Conservation (phyloP, 2,329 filamentous ascomycete genomes). For the Plectosphaerella sp. region DNA sequence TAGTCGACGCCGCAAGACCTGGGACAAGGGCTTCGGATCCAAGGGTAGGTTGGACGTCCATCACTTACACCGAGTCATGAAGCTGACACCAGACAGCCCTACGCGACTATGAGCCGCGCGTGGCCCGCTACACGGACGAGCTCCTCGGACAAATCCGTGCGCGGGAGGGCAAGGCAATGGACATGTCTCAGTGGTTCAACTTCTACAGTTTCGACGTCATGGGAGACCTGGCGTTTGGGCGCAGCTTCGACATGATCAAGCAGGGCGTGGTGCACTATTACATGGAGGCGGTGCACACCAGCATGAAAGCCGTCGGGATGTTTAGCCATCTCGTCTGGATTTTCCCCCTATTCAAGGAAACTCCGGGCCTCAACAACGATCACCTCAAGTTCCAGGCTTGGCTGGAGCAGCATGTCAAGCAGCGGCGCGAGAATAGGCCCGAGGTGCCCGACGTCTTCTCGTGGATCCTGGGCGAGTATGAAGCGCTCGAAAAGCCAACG, state of each 20-base stretch:
- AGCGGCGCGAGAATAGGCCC: constrained; percentile 12
- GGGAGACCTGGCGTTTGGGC: constrained; percentile 34
- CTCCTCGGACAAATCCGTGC: constrained; percentile 17
- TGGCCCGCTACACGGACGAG: constrained; percentile 16
- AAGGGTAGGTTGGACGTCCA: constrained; percentile 13
- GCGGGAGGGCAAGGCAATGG: constrained; percentile 14
- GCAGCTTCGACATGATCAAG: constrained; percentile 27
- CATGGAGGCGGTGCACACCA: constrained; percentile 17
- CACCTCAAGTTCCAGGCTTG: constrained; percentile 14
- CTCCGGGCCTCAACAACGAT: constrained; percentile 14
- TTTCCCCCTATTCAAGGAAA: constrained; percentile 15
- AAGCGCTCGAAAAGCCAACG: constrained; percentile 11
- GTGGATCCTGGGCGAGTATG: constrained; percentile 22
- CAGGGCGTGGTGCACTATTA: constrained; percentile 19
- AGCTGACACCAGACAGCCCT: constrained; percentile 7
- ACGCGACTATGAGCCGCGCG: constrained; percentile 21
- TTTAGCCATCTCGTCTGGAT: constrained; percentile 18
- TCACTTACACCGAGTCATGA: too few relatives aligned
- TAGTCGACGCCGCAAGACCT: constrained; percentile 23
- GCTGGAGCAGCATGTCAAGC: constrained; percentile 10
- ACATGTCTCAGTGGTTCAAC: constrained; percentile 26
- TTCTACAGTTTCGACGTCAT: constrained; percentile 34
- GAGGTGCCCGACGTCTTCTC: constrained; percentile 23
- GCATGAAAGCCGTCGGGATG: constrained; percentile 15
- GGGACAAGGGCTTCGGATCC: constrained; percentile 24